Evolutionary conservation across 1,139 yeast genomes (phyloP), one percentile per base, ranked within the genome.

Genomic region (Blastobotrys raffinosifermentans): DNA sequence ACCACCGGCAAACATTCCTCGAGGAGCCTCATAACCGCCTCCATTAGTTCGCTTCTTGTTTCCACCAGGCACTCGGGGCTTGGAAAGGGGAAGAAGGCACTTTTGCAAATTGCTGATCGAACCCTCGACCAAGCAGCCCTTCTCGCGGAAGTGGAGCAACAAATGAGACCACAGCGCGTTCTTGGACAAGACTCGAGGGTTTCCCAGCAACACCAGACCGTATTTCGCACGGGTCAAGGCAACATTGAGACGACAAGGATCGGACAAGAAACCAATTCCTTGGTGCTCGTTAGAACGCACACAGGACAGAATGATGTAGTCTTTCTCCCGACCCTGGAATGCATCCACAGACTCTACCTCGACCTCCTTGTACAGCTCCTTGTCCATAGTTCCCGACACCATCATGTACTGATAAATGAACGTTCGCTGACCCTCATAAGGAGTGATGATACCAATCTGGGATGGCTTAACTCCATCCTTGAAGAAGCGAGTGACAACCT

Each of bases 271-370:
- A 25, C 97, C 97, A 60, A 89, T 85, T 7, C 72, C 73, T 51
- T 81, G 86, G 36, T 72, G 74, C 40, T 85, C 93, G 56, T 87
- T 87, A 29, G 95, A 91, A 56, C 97, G 75, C 32, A 87, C 96
- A 69, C 96, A 87, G 20, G 94, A 81, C 40, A 89, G 62, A 38
- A 89, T 83, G 44, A 89, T 85, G 53, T 76, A 86, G 56, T 89
- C 95, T 61, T 89, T 89, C 60, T 89, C 97, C 48, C 96, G 75
- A 33, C 97, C 97, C 64, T 89, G 96, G 71, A 89, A 89, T 1
- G 96, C 94, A 64, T 89, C 96, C 25, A 89, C 96, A 31, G 94
- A 81, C 11, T 93, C 86, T 19, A 89, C 89, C 62, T 89, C 97
- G 33, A 89, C 83, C 35, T 74, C 77, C 37, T 70, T 61, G 57